A percentile compares a stretch with the other conserved stretches of the same genome.
Evolutionary conservation across 352 stramenopile species (phyloP).

Genomic region (Peronospora farinosa): DNA sequence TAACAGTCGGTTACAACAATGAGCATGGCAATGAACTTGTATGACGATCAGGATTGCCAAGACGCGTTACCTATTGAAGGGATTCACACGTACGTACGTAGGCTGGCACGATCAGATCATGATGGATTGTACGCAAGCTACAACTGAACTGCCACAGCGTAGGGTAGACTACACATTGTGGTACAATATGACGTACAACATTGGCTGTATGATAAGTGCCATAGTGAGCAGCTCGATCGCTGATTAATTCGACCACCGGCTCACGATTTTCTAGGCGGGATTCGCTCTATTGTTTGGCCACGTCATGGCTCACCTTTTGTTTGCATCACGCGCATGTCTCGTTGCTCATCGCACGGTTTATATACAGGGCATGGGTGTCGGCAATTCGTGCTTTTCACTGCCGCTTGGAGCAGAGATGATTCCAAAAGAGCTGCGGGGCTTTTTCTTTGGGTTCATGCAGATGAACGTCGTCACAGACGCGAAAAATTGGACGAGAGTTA

Average conservation of each 20-base stretch:
- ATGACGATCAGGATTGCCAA: constrained; percentile 29
- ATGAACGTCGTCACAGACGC: constrained; percentile 50
- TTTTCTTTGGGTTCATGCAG: constrained; percentile 60
- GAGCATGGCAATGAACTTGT: constrained; percentile 39
- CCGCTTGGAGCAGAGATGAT: constrained; percentile 53
- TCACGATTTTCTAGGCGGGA: constrained; percentile 38
- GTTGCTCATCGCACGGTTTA: constrained; percentile 33
- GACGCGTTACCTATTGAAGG: constrained; percentile 37
- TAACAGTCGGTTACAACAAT: constrained; percentile 20
- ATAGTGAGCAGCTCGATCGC: constrained; percentile 34
- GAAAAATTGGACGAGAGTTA: constrained; percentile 37
- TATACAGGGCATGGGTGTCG: constrained; percentile 40
- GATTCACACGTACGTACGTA: constrained; percentile 39
- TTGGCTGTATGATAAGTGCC: constrained; percentile 41
- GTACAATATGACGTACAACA: constrained; percentile 56
- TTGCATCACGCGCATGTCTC: constrained; percentile 25
- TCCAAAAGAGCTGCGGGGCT: constrained; percentile 51
- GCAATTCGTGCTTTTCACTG: constrained; percentile 49
- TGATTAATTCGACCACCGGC: constrained; percentile 34
- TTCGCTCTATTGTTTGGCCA: constrained; percentile 38
- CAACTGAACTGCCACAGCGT: constrained; percentile 29
- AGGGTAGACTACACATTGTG: constrained; percentile 46
- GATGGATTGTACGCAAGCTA: constrained; percentile 28
- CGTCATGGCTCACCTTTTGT: constrained; percentile 37
- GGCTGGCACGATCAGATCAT: constrained; percentile 36